Conservation (phyloP, 139 green algal species). For the Coccomyxa sp. region DNA sequence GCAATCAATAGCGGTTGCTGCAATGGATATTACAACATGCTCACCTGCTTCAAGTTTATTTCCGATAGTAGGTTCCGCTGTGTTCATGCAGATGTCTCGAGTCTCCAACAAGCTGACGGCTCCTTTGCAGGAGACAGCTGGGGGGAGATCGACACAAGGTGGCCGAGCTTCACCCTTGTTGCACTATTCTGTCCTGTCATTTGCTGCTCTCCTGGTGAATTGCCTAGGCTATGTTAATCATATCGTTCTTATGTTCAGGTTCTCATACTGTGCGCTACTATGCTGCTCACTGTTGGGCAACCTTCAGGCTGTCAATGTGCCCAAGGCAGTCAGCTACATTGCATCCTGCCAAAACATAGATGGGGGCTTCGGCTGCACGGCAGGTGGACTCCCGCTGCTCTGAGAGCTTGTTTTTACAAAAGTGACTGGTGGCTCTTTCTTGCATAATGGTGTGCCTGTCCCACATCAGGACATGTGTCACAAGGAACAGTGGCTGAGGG, state of each 20-base stretch:
- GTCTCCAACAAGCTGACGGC: slow-evolving; percentile 84
- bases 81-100: slow-evolving; percentile 57
- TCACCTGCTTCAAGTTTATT: not conserved
- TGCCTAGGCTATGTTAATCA: not conserved
- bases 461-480: not conserved
- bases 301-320: slow-evolving; percentile 64
- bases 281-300: slow-evolving; percentile 62
- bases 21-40: not conserved
- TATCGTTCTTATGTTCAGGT: slow-evolving; percentile 39
- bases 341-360: slow-evolving; percentile 93
- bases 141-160: slow-evolving; percentile 95
- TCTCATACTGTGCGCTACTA: slow-evolving; percentile 89
- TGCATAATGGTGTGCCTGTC: not conserved
- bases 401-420: too few species aligned
- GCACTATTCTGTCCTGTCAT: not conserved
- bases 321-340: slow-evolving; percentile 71
- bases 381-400: slow-evolving; percentile 35
- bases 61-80: not conserved
- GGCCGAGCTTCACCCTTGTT: not conserved
- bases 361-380: slow-evolving; percentile 88
- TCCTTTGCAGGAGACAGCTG: slow-evolving; percentile 93
- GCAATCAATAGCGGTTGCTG: not conserved
- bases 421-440: too few species aligned
- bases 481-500: not conserved
- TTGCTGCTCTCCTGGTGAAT: not conserved